Conservation (phyloP, 2,329 filamentous ascomycete genomes). For the Penicillium sp. region DNA sequence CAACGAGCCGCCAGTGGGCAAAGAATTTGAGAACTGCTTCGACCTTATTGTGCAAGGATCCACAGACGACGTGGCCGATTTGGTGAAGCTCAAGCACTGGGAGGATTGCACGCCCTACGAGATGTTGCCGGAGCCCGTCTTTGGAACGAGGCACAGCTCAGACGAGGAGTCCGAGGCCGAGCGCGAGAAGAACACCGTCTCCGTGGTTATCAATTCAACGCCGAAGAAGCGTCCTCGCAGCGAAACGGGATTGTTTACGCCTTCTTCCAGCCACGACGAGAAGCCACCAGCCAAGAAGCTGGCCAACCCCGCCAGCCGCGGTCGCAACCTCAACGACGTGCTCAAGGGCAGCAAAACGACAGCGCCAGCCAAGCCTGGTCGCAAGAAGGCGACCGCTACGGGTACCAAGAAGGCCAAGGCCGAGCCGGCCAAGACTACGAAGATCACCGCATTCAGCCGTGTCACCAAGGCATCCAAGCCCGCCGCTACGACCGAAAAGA, state of each 20-base stretch:
- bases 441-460: conserved; percentile 34
- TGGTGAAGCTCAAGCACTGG: conserved; percentile 63
- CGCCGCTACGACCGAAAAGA: conserved; percentile 23
- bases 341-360: conserved; percentile 23
- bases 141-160: conserved; percentile 5
- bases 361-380: conserved; percentile 23
- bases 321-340: conserved; percentile 27
- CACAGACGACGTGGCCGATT: conserved; percentile 80
- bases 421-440: conserved; percentile 23
- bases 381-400: conserved; percentile 18
- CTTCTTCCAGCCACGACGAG: conserved; percentile 43
- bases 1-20: conserved; percentile 75
- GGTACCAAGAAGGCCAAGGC: conserved; percentile 10
- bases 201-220: conserved; percentile 40
- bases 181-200: conserved; percentile 42
- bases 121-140: conserved; percentile 30
- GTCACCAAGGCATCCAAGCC: conserved; percentile 33
- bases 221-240: conserved; percentile 37
- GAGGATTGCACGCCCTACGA: conserved; percentile 47
- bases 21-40: conserved; percentile 89
- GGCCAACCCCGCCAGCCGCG: conserved; percentile 33
- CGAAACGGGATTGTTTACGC: conserved; percentile 41
- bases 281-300: conserved; percentile 26
- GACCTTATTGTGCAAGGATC: conserved; percentile 84
- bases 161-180: conserved; percentile 47